Conservation (phyloP, 2,329 filamentous ascomycete genomes). For the Fonsecaea pedrosoi region DNA sequence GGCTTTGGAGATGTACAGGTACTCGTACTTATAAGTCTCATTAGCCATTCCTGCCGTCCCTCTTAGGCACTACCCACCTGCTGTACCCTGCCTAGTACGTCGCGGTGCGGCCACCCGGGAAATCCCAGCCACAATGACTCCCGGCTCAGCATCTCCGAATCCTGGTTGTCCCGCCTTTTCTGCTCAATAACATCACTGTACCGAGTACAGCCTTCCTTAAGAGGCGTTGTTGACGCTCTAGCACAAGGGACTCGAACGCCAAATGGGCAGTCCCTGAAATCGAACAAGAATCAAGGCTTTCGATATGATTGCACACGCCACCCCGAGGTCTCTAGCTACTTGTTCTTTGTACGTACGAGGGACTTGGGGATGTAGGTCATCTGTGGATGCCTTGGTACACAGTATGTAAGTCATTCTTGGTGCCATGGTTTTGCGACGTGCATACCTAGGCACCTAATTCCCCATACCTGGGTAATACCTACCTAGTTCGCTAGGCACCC, state of each 20-base stretch:
- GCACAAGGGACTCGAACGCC: background rate
- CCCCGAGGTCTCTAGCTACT: background rate
- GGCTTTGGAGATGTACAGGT: background rate
- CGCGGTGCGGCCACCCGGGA: background rate
- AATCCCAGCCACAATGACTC: conserved; percentile 2
- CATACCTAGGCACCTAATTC: too few relatives aligned
- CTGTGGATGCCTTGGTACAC: too few relatives aligned
- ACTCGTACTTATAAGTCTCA: too few relatives aligned
- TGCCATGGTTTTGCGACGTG: too few relatives aligned
- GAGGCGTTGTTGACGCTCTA: background rate
- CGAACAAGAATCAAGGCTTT: background rate
- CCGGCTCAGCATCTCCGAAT: conserved; percentile 4
- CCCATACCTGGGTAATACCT: too few relatives aligned
- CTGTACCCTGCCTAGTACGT: background rate
- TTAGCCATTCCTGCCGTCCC: too few relatives aligned
- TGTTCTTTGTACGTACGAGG: too few relatives aligned
- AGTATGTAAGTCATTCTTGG: too few relatives aligned
- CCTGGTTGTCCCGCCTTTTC: background rate
- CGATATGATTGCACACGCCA: background rate
- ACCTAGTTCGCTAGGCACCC: too few relatives aligned
- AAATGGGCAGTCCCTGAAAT: background rate
- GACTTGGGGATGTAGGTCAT: too few relatives aligned
- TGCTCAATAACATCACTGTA: background rate
- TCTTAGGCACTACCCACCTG: too few relatives aligned
- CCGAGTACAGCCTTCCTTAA: background rate